Evolutionary conservation across 306 rosid genomes (phyloP), one percentile per base, ranked within the genome.

Genomic region (Lablab purpureus): DNA sequence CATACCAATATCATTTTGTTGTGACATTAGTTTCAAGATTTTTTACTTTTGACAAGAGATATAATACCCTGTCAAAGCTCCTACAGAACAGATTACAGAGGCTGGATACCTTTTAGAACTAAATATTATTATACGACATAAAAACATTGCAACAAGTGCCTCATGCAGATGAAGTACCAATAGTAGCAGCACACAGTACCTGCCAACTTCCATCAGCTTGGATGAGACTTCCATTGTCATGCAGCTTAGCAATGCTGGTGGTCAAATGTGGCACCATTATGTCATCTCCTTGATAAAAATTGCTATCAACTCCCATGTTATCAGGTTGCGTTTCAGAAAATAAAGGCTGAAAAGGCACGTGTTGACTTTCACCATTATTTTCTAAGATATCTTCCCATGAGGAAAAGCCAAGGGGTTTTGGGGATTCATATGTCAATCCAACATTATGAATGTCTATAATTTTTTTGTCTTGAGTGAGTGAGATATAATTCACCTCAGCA

Each of bases 151-250:
- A 80, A 51, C 25, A 69, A 71, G 71, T 32, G 30, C 70, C 76
- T 22, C 28, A 6, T 55, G 49, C 59, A 65, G 4, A 34, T 50
- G 17, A 62, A 64, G 74, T 37, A 70, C n/a, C 25, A 8, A 71
- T 18, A 15, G 77, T 43, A 62, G 36, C 51, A 59, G 82, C 36
- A 60, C 40, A 64, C 67, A 59, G 60, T 83, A 93, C 98, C 98
- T 91, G 89, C 91, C 87, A 84, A 64, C 63, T 84, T 75, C 78
- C 84, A 80, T 88, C 90, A 82, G 69, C 67, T 79, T 74, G 84
- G 28, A 65, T 50, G 70, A 60, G 84, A 85, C 79, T 79, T 65
- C 81, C 84, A 72, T 67, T 76, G 34, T 76, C 87, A 66, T 19
- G 66, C 65, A 64, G 81, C 41, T 87, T 74, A 65, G 79, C 70